These are phyloP conservation scores for Rhodosporidiobolus sp. DNA, from an alignment of 768 basidiomycete genomes.

Conservation along the genomic window DNA sequence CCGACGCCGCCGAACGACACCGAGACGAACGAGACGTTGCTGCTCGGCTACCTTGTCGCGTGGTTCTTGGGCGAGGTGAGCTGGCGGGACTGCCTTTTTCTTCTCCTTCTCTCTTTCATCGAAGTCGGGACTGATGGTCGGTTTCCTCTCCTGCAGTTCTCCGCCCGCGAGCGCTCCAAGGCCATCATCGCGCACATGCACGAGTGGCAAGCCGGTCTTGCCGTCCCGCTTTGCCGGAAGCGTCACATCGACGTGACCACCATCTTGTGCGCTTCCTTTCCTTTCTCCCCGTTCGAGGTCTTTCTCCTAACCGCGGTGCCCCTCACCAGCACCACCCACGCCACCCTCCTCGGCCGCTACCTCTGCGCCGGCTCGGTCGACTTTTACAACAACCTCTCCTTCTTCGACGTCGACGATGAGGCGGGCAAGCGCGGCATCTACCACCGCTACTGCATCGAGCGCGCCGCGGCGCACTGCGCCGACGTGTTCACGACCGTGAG, in stretches of 20 bases:
- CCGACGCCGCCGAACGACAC: slow-evolving; percentile 93
- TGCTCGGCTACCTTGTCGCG: slow-evolving; percentile 95
- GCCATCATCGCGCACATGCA: slow-evolving; percentile 98
- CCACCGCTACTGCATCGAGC: slow-evolving; percentile 95
- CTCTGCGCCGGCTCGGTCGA: slow-evolving; percentile 97
- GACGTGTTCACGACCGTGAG: slow-evolving; percentile 98
- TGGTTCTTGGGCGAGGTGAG: slow-evolving; percentile 99
- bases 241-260: slow-evolving; percentile 97
- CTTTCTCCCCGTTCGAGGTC: no score
- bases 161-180: slow-evolving; percentile 69
- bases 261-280: slow-evolving; percentile 59
- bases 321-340: slow-evolving; percentile 70
- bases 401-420: slow-evolving; percentile 99
- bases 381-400: slow-evolving; percentile 98
- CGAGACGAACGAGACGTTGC: slow-evolving; percentile 96
- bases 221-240: slow-evolving; percentile 73
- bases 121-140: slow-evolving; percentile 14
- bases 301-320: background rate
- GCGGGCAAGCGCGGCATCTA: slow-evolving; percentile 99
- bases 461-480: slow-evolving; percentile 87
- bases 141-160: slow-evolving; percentile 58
- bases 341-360: slow-evolving; percentile 95
- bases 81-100: background rate
- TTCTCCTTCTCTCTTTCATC: slow-evolving; percentile 31
- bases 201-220: slow-evolving; percentile 82